phyloP scores from a whole-genome alignment of 495 filamentous ascomycete genomes.

The Lichina pygmaea region DNA sequence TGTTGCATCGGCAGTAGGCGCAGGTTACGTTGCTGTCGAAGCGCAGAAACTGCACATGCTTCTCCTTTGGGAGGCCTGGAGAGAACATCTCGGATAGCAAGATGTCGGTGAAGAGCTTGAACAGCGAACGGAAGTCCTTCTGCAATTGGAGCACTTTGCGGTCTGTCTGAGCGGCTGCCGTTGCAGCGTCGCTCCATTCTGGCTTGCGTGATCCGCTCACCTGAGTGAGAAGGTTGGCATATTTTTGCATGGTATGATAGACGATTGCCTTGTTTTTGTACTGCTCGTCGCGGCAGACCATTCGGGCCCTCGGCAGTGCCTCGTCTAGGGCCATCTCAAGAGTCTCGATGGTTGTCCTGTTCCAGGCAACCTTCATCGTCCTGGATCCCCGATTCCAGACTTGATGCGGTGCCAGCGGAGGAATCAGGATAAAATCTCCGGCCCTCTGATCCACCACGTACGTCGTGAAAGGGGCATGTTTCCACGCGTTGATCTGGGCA shows the following conservation, averaged over 20 bases:
- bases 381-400: constrained; percentile 93
- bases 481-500: constrained; percentile 80
- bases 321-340: constrained; percentile 62
- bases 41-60: constrained; percentile 37
- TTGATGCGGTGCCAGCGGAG: constrained; percentile 90
- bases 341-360: constrained; percentile 81
- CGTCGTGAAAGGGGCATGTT: constrained; percentile 69
- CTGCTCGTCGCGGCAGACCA: constrained; percentile 94
- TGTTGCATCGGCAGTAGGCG: constrained; percentile 84
- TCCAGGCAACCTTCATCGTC: constrained; percentile 96
- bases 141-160: constrained; percentile 34
- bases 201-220: constrained; percentile 18
- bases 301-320: constrained; percentile 58
- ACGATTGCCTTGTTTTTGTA: constrained; percentile 97
- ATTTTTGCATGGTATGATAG: constrained; percentile 57
- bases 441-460: constrained; percentile 77
- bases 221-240: constrained; percentile 32
- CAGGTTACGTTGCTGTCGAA: constrained; percentile 83
- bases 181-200: constrained; percentile 10
- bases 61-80: constrained; percentile 26
- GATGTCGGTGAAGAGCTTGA: constrained; percentile 46
- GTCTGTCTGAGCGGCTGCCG: constrained; percentile 10
- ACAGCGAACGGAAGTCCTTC: constrained; percentile 55
- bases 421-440: constrained; percentile 89
- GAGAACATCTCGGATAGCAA: constrained; percentile 66